These are phyloP conservation scores for Aegilops bicornis DNA, from an alignment of 176 grass and related monocot genomes.

Conservation along the genomic window DNA sequence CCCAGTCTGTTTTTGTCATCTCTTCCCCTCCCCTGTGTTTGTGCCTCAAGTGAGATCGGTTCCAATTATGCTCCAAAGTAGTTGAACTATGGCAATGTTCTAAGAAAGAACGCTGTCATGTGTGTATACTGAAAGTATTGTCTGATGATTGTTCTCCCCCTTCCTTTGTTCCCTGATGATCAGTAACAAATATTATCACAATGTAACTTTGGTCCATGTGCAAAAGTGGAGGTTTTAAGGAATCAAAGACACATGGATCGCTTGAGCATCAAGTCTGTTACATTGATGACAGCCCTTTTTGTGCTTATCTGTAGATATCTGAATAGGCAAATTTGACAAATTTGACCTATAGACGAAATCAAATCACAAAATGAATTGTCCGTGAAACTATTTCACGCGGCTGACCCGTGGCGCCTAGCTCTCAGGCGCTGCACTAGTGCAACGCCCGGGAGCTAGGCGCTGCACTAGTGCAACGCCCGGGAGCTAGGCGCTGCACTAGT, in stretches of 20 bases:
- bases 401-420: too few species aligned
- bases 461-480: too few species aligned
- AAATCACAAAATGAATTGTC: too few species aligned
- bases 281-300: conserved; percentile 1
- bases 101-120: conserved; percentile 36
- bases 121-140: conserved; percentile 21
- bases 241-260: conserved; percentile 30
- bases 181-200: background rate
- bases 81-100: conserved; percentile 24
- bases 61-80: conserved; percentile 28
- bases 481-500: too few species aligned
- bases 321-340: too few species aligned
- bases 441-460: too few species aligned
- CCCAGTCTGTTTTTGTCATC: conserved; percentile 14
- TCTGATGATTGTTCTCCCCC: background rate
- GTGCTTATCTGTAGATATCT: conserved; percentile 22
- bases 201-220: conserved; percentile 18
- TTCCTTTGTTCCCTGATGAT: background rate
- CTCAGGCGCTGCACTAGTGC: too few species aligned
- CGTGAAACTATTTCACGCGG: too few species aligned
- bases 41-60: conserved; percentile 15
- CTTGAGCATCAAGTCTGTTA: conserved; percentile 36
- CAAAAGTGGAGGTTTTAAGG: conserved; percentile 17
- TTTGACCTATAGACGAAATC: too few species aligned
- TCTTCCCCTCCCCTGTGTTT: background rate